A percentile compares a stretch with the other conserved stretches of the same genome.
Evolutionary conservation across 192 early-diverging fungal genomes (phyloP).

Genomic region (Thoreauomyces humboldtii): DNA sequence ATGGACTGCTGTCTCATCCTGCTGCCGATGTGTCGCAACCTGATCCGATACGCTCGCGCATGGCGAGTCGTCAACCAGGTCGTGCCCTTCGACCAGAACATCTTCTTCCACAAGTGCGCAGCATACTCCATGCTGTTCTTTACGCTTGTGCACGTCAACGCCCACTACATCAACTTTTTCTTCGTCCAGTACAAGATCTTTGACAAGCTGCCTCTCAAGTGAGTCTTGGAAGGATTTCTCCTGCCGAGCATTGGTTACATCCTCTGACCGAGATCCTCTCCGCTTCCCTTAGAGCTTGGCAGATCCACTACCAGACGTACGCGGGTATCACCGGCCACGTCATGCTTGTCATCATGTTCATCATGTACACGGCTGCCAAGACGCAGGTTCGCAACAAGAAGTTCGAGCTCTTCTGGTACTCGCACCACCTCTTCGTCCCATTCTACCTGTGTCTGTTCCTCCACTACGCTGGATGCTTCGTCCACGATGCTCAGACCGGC

Average conservation of each 20-base stretch:
- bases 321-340: conserved; percentile 69
- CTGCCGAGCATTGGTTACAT: no score
- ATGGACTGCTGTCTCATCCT: conserved; percentile 53
- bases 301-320: conserved; percentile 30
- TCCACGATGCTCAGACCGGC: conserved; percentile 41
- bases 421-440: conserved; percentile 72
- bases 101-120: conserved; percentile 73
- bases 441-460: conserved; percentile 68
- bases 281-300: conserved; percentile 27
- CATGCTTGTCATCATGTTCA: conserved; percentile 56
- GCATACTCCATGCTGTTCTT: conserved; percentile 68
- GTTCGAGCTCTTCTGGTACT: conserved; percentile 78
- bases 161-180: conserved; percentile 61
- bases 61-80: conserved; percentile 58
- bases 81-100: conserved; percentile 69
- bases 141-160: conserved; percentile 54
- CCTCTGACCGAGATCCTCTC: conserved; percentile 30
- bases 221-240: not conserved
- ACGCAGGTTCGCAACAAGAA: conserved; percentile 49
- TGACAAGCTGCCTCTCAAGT: conserved; percentile 6
- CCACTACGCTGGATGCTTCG: conserved; percentile 48
- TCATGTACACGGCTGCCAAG: conserved; percentile 60
- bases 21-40: conserved; percentile 54
- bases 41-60: conserved; percentile 48
- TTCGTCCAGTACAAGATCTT: conserved; percentile 17